Evolutionary conservation across 2,329 filamentous ascomycete species (phyloP).

Genomic region (Alternaria arbusti): DNA sequence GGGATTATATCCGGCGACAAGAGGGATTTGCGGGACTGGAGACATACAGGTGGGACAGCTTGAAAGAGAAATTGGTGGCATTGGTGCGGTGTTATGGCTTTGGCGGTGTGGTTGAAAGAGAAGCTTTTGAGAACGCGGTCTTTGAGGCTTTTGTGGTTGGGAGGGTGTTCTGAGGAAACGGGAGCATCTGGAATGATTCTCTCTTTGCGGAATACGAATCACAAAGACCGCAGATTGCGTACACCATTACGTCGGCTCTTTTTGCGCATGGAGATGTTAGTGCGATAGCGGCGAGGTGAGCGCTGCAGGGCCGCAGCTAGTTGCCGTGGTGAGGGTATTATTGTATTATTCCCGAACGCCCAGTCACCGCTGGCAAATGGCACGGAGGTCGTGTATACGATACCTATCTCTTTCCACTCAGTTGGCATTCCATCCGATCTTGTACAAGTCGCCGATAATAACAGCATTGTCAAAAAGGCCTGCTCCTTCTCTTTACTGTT

Average conservation of each 20-base stretch:
- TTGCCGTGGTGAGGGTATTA: not conserved
- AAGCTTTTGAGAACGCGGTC: conserved; percentile 17
- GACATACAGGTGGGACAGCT: conserved; percentile 20
- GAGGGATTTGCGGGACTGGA: conserved; percentile 29
- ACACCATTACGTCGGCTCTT: not conserved
- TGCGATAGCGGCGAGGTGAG: not conserved
- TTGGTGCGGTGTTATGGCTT: conserved; percentile 44
- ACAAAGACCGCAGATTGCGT: not conserved
- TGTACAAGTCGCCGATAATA: not conserved
- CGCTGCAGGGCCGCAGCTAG: not conserved
- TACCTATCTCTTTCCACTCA: not conserved
- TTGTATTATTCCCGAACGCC: not conserved
- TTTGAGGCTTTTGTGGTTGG: conserved; percentile 24
- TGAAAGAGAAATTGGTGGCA: conserved; percentile 35
- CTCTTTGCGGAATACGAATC: not conserved
- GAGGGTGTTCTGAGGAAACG: conserved; percentile 12
- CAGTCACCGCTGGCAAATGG: not conserved
- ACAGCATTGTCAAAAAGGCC: not conserved
- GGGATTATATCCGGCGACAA: conserved; percentile 41
- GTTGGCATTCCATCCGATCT: not conserved
- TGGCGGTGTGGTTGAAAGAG: conserved; percentile 24
- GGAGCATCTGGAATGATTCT: not conserved
- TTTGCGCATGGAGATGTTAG: not conserved
- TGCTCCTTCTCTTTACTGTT: not conserved
- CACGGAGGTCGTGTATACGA: not conserved